These are phyloP conservation scores for Oryza coarctata DNA, from an alignment of 176 grass and related monocot species.

Conservation along the genomic window DNA sequence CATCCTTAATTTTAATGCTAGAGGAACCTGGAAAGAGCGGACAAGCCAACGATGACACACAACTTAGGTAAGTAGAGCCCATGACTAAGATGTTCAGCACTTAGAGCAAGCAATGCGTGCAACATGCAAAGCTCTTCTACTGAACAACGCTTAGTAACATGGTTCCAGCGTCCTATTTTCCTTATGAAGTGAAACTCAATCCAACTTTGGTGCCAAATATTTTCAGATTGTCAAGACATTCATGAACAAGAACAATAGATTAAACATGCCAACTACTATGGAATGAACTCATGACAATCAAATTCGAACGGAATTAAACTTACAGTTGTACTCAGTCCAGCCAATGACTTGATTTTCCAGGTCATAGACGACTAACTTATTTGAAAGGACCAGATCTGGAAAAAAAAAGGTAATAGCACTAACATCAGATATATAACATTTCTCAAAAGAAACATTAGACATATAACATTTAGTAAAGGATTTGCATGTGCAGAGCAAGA, in stretches of 20 bases:
- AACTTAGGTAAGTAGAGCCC: background rate
- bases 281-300: constrained; percentile 4
- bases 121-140: background rate
- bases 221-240: background rate
- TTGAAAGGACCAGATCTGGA: constrained; percentile 90
- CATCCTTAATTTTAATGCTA: constrained; percentile 85
- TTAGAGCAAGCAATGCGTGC: background rate
- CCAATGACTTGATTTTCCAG: constrained; percentile 91
- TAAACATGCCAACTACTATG: constrained; percentile 25
- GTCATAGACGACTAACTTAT: constrained; percentile 97
- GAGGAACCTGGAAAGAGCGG: constrained; percentile 67
- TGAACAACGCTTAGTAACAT: background rate
- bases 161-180: background rate
- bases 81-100: constrained; percentile 9
- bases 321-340: constrained; percentile 96
- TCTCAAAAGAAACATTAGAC: background rate
- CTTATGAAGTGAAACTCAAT: background rate
- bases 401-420: constrained; percentile 27
- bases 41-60: constrained; percentile 15
- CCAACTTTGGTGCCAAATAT: constrained; percentile 13
- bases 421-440: constrained; percentile 10
- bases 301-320: constrained; percentile 24
- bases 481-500: constrained; percentile 13
- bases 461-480: background rate
- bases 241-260: background rate